Conservation (phyloP, 768 basidiomycete species). For the Phylloporus sp. region DNA sequence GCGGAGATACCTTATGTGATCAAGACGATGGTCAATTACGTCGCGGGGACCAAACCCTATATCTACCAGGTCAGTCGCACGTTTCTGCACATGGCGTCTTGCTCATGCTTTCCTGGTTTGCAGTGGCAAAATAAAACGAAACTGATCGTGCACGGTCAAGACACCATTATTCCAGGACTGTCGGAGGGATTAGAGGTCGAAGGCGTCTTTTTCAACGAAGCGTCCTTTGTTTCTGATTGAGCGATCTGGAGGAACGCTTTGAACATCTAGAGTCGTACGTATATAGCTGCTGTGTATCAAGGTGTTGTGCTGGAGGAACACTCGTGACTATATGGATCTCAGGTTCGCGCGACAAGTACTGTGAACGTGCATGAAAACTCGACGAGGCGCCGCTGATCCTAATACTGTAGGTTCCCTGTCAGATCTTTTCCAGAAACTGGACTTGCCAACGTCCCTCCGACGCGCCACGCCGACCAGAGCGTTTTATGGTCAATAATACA, state of each 20-base stretch:
- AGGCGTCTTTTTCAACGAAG: conserved; percentile 81
- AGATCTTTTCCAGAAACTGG: too few relatives aligned
- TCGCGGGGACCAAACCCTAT: conserved; percentile 88
- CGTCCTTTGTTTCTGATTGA: conserved; percentile 74
- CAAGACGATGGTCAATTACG: conserved; percentile 90
- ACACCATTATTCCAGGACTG: conserved; percentile 37
- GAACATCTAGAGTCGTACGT: not conserved
- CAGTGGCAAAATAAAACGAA: conserved; percentile 59
- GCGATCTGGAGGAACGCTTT: not conserved
- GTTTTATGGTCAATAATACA: too few relatives aligned
- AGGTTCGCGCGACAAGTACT: too few relatives aligned
- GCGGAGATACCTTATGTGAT: conserved; percentile 92
- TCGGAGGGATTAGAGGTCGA: conserved; percentile 44
- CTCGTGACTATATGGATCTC: too few relatives aligned
- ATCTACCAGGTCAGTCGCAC: conserved; percentile 75
- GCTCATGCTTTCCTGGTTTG: not conserved
- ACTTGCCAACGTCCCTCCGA: too few relatives aligned
- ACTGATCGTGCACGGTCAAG: conserved; percentile 43
- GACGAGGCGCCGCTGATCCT: too few relatives aligned
- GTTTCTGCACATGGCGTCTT: not conserved
- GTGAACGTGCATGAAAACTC: too few relatives aligned
- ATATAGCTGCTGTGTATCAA: conserved; percentile 8
- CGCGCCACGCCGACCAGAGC: too few relatives aligned
- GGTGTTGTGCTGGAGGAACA: not conserved
- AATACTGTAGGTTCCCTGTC: too few relatives aligned